Conservation (phyloP, 208 protist genomes). For the Leishmania arabica region DNA sequence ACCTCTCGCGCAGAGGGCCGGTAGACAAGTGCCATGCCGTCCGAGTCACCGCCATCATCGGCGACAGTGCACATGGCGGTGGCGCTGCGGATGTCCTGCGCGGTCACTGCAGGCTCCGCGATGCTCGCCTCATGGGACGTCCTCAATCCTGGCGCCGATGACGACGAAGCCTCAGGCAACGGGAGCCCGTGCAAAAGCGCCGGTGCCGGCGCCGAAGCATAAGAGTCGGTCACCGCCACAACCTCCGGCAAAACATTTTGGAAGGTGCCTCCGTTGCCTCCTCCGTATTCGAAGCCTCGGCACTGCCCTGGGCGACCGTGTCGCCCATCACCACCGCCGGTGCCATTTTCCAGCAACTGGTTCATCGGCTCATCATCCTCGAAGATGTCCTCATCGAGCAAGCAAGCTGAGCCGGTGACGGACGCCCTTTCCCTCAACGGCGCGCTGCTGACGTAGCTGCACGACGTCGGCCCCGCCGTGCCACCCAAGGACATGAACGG, state of each 20-base stretch:
- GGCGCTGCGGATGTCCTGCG: neutral
- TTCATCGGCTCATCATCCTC: neutral
- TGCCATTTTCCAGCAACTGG: neutral
- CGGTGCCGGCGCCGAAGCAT: slow-evolving; percentile 6
- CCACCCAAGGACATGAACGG: neutral
- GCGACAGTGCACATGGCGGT: neutral
- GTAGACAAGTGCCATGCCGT: slow-evolving; percentile 4
- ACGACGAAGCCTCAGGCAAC: neutral
- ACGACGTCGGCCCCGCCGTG: neutral
- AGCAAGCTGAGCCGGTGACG: neutral
- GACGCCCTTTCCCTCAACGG: neutral
- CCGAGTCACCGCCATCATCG: neutral
- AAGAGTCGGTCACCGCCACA: slow-evolving; percentile 8
- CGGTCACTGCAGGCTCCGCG: neutral
- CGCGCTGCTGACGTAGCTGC: neutral
- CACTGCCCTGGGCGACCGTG: neutral
- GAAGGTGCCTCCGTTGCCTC: neutral
- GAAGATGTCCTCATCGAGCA: neutral
- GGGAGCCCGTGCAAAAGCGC: slow-evolving; percentile 9
- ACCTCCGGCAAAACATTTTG: slow-evolving; percentile 13
- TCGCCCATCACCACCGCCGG: neutral
- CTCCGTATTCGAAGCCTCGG: neutral
- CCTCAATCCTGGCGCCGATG: neutral
- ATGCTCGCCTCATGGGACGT: neutral
- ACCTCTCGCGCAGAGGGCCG: slow-evolving; percentile 6